Base-by-base conservation (phyloP, 176 grass and related monocot genomes). In the Bolboschoenus planiculmis region DNA sequence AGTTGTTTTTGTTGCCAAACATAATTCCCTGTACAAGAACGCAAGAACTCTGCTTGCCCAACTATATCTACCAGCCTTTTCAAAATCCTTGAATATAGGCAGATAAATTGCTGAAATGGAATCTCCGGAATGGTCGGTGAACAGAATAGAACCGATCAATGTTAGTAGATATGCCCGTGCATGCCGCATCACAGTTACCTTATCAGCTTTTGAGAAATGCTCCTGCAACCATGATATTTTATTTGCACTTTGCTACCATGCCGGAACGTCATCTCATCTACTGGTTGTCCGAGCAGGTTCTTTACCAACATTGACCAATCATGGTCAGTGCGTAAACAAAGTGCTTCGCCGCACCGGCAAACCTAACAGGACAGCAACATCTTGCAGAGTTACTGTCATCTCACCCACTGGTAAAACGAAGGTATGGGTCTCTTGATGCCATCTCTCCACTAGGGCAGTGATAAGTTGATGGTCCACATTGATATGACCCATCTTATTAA, bases 21-120 rank as follows among this genome's bases (percentile, higher is more conserved):
- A 92, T 71, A 92, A 85, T 83, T 87, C 86, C 55, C 87, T 85
- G 87, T 92, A 92, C 54, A 90, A 66, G 56, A 90, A 92, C 10
- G 87, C 82, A 10, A 92, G 78, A 34, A 89, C 87, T 27, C 83
- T 87, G 18, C 65, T 70, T 10, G 65, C 65, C 65, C 65, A 70
- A 40, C 65, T 70, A 10, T 70, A 70, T 42, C 34, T 87, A 87
- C 27, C 87, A 78, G 87, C 87, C 36, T 20, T 70, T 7, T 70
- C 20, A 10, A 70, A 70, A 42, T 70, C 20, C 6, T 20, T 21
- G 10, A 70, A n/a, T n/a, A 70, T 9, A 23, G 20, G 65, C 34
- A 70, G 65, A 10, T 70, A 70, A 4, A 70, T 70, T 5, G 65
- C 65, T 1, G 65, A 70, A 70, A 70, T 21, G 15, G 65, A 70